These are phyloP conservation scores for Lactarius evosmus DNA, from an alignment of 768 basidiomycete species.

Conservation along the genomic window DNA sequence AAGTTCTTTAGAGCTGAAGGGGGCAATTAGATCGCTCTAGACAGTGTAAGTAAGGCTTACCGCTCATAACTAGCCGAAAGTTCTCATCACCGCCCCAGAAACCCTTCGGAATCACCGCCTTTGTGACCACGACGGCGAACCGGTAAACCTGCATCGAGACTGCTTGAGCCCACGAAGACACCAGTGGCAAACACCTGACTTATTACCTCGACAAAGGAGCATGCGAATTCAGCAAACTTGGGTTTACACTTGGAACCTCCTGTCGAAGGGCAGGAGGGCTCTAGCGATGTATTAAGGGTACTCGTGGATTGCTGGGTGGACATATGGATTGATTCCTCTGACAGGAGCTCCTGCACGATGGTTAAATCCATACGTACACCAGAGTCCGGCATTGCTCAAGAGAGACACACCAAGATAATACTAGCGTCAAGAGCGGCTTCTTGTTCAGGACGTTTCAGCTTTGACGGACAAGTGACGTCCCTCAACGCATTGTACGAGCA, in stretches of 20 bases:
- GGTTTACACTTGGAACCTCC: constrained; percentile 51
- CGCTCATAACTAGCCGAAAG: constrained; percentile 50
- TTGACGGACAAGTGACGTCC: constrained; percentile 70
- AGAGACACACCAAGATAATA: constrained; percentile 53
- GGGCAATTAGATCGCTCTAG: neutral
- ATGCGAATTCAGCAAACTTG: constrained; percentile 75
- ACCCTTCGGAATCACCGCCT: constrained; percentile 63
- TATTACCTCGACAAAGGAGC: constrained; percentile 57
- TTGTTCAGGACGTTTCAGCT: constrained; percentile 46
- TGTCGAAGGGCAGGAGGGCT: constrained; percentile 50
- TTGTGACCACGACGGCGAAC: constrained; percentile 61
- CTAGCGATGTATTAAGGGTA: constrained; percentile 45
- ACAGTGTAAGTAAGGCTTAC: constrained; percentile 38
- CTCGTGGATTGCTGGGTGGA: constrained; percentile 48
- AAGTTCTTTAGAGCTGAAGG: constrained; percentile 67
- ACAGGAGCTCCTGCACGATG: constrained; percentile 62
- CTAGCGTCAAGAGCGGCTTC: constrained; percentile 53
- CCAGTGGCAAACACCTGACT: neutral
- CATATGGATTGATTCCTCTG: constrained; percentile 58
- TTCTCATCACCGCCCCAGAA: constrained; percentile 81
- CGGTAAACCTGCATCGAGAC: constrained; percentile 56
- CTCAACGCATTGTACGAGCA: constrained; percentile 68
- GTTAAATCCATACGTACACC: neutral
- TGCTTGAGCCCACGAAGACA: neutral
- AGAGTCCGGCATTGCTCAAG: constrained; percentile 4